phyloP scores from a whole-genome alignment of 768 basidiomycete genomes.

The Termitomyces eurrhizus region DNA sequence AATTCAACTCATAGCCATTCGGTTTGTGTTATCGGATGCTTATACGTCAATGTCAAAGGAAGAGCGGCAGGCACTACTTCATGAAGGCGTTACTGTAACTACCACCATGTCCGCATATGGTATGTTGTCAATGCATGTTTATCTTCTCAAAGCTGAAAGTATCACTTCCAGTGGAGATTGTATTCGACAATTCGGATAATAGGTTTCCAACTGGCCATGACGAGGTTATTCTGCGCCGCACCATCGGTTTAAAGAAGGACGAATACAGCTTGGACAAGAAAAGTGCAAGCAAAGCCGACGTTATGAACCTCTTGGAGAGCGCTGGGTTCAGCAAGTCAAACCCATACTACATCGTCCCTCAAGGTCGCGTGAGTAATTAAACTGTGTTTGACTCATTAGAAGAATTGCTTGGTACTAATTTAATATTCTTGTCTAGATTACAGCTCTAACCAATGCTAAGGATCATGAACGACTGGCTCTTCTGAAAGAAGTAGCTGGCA shows the following conservation, averaged over 20 bases:
- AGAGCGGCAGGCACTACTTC: conserved; percentile 88
- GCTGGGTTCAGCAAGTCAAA: conserved; percentile 98
- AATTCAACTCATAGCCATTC: conserved; percentile 61
- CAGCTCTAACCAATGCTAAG: conserved; percentile 93
- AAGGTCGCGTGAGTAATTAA: conserved; percentile 73
- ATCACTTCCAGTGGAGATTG: conserved; percentile 66
- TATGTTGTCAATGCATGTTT: conserved; percentile 22
- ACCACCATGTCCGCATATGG: conserved; percentile 93
- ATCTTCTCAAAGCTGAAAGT: conserved; percentile 2
- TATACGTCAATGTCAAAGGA: conserved; percentile 95
- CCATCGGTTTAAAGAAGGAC: conserved; percentile 97
- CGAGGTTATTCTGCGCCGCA: conserved; percentile 84
- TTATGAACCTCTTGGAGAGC: conserved; percentile 94
- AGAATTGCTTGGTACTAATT: not conserved
- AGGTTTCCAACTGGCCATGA: conserved; percentile 91
- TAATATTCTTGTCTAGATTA: conserved; percentile 57
- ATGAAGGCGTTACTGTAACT: conserved; percentile 86
- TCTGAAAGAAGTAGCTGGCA: conserved; percentile 98
- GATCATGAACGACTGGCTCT: conserved; percentile 90
- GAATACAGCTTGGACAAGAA: conserved; percentile 98
- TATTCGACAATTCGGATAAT: conserved; percentile 93
- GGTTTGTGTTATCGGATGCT: conserved; percentile 96
- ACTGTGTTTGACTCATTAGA: not conserved
- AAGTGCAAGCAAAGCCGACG: conserved; percentile 92
- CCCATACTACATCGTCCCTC: conserved; percentile 98